A percentile compares a stretch with the other conserved stretches of the same genome.
Evolutionary conservation across 2,329 filamentous ascomycete species (phyloP).

Genomic region (Dactylella cylindrospora): DNA sequence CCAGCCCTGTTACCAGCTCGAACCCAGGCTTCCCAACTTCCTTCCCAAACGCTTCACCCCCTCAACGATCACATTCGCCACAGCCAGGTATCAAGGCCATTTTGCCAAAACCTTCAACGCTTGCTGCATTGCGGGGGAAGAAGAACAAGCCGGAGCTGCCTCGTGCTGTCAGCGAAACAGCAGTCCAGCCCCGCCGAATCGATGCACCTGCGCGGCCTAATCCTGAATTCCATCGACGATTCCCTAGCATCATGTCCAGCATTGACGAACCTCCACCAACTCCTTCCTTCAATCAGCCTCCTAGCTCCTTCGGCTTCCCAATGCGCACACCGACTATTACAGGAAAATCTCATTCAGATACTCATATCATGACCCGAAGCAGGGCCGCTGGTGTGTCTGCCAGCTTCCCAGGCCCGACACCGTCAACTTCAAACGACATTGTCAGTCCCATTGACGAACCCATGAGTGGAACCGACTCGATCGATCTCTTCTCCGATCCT

Average conservation of each 20-base stretch:
- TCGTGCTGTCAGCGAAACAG: conserved; percentile 33
- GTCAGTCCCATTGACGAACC: conserved; percentile 22
- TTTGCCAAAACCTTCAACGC: conserved; percentile 20
- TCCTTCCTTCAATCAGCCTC: conserved; percentile 35
- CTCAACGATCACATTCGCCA: conserved; percentile 28
- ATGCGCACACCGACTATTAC: conserved; percentile 37
- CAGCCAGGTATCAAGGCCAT: conserved; percentile 30
- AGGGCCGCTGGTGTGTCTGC: conserved; percentile 14
- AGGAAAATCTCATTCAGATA: conserved; percentile 31
- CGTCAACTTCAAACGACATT: conserved; percentile 45
- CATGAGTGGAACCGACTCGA: conserved; percentile 33
- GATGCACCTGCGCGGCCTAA: conserved; percentile 31
- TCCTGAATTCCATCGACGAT: conserved; percentile 40
- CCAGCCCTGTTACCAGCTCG: conserved; percentile 16
- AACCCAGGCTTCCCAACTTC: conserved; percentile 17
- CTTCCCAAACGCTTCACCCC: conserved; percentile 16
- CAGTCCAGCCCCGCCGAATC: conserved; percentile 7
- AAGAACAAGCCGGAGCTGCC: conserved; percentile 39
- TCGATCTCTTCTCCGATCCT: conserved; percentile 47
- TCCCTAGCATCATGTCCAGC: conserved; percentile 41
- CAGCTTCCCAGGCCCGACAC: conserved; percentile 32
- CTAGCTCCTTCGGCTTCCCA: conserved; percentile 38
- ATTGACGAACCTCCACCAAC: conserved; percentile 42
- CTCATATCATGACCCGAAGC: conserved; percentile 23
- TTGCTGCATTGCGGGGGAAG: conserved; percentile 25